A percentile compares a stretch with the other conserved stretches of the same genome.
Evolutionary conservation across 768 basidiomycete genomes (phyloP).

Genomic region (Leccinum obscurum): DNA sequence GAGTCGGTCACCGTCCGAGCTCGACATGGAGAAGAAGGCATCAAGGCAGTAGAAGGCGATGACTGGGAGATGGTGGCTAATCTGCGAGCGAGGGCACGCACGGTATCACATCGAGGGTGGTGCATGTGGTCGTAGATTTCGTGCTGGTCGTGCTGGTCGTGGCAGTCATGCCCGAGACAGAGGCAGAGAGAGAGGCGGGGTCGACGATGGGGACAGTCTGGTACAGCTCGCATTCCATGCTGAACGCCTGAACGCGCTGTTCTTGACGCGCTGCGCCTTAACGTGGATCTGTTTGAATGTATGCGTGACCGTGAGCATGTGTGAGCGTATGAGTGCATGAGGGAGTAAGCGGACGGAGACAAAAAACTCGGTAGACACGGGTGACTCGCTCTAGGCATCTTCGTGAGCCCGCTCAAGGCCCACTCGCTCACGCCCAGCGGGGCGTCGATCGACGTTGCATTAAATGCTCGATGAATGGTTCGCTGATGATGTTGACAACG

Average conservation of each 20-base stretch:
- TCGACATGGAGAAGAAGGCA: too few relatives aligned
- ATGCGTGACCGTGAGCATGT: constrained; percentile 28
- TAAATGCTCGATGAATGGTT: constrained; percentile 42
- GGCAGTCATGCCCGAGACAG: background rate
- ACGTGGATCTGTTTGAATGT: background rate
- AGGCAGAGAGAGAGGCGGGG: background rate
- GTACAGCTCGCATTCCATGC: constrained; percentile 46
- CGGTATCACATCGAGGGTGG: too few relatives aligned
- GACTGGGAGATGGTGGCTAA: too few relatives aligned
- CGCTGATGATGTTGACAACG: constrained; percentile 48
- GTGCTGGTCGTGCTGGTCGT: too few relatives aligned
- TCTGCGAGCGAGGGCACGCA: too few relatives aligned
- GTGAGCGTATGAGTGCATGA: background rate
- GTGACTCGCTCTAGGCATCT: constrained; percentile 15
- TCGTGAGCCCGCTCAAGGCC: constrained; percentile 35
- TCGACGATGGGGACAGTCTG: constrained; percentile 14
- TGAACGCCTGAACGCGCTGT: constrained; percentile 48
- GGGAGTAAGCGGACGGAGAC: too few relatives aligned
- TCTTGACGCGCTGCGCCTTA: constrained; percentile 23
- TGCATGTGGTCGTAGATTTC: too few relatives aligned
- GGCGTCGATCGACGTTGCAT: constrained; percentile 38
- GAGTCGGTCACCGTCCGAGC: too few relatives aligned
- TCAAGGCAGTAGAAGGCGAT: too few relatives aligned
- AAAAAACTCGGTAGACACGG: too few relatives aligned
- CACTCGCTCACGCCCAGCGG: constrained; percentile 41